Conservation (phyloP, 352 stramenopile species). For the Proteromonas lacertae region DNA sequence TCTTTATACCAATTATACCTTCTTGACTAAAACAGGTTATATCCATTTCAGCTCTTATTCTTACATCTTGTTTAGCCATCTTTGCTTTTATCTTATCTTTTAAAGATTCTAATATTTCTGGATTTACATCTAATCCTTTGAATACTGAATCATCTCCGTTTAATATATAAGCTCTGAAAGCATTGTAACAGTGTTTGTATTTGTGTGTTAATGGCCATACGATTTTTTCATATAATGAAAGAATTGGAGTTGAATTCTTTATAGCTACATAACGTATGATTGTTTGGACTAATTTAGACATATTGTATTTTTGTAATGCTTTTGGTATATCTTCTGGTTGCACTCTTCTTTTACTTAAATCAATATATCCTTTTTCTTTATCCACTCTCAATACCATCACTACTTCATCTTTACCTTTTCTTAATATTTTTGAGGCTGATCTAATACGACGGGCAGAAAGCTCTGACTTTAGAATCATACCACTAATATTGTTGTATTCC, state of each 20-base stretch:
- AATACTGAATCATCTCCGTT: conserved; percentile 28
- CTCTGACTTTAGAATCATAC: conserved; percentile 97
- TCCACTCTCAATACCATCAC: conserved; percentile 98
- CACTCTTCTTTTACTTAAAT: conserved; percentile 95
- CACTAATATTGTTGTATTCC: conserved; percentile 99
- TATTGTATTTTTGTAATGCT: conserved; percentile 95
- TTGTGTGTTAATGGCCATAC: conserved; percentile 95
- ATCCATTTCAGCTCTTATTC: conserved; percentile 95
- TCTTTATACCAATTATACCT: conserved; percentile 10
- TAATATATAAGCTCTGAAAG: conserved; percentile 82
- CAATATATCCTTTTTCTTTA: conserved; percentile 99
- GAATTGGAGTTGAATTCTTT: conserved; percentile 21
- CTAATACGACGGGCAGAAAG: conserved; percentile 87
- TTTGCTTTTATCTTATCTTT: conserved; percentile 77
- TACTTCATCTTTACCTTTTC: conserved; percentile 95
- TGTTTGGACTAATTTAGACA: conserved; percentile 95
- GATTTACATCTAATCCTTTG: conserved; percentile 45
- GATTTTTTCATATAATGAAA: conserved; percentile 52
- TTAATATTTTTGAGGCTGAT: conserved; percentile 98
- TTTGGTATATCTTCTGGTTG: conserved; percentile 90
- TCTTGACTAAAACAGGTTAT: conserved; percentile 98
- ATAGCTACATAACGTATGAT: conserved; percentile 43
- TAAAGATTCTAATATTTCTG: conserved; percentile 38
- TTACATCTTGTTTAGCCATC: conserved; percentile 89
- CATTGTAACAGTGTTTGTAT: conserved; percentile 92